Evolutionary conservation across 2,329 filamentous ascomycete genomes (phyloP).

Genomic region (Lachnellula hyalina): DNA sequence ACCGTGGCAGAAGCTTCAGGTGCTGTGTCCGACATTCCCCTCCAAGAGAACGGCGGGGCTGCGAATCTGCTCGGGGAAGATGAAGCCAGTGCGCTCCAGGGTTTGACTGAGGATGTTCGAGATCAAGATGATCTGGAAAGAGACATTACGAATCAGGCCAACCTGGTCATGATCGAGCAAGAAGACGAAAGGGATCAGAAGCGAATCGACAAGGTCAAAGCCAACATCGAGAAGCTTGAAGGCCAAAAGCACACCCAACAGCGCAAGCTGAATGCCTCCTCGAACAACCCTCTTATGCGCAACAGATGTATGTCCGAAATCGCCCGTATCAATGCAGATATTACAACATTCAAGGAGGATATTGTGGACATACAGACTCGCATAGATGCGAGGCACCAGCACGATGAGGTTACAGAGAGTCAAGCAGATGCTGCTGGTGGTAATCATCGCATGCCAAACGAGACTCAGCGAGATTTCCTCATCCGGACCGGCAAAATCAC

Average conservation of each 20-base stretch:
- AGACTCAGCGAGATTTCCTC: slow-evolving; percentile 81
- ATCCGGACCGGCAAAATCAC: slow-evolving; percentile 97
- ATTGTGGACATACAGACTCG: slow-evolving; percentile 74
- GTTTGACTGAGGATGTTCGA: slow-evolving; percentile 64
- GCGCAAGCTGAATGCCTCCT: slow-evolving; percentile 50
- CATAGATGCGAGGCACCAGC: slow-evolving; percentile 67
- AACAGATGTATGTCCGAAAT: slow-evolving; percentile 38
- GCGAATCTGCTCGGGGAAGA: slow-evolving; percentile 15
- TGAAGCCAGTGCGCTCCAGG: slow-evolving; percentile 41
- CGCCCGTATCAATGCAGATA: slow-evolving; percentile 22
- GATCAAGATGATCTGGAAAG: slow-evolving; percentile 88
- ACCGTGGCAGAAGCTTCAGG: slow-evolving; percentile 24
- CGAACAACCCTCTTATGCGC: slow-evolving; percentile 43
- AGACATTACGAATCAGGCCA: slow-evolving; percentile 67
- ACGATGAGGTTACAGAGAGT: slow-evolving; percentile 40
- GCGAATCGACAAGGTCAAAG: slow-evolving; percentile 54
- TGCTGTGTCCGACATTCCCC: slow-evolving; percentile 16
- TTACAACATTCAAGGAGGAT: slow-evolving; percentile 57
- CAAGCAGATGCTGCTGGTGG: slow-evolving; percentile 41
- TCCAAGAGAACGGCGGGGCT: slow-evolving; percentile 10
- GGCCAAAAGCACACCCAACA: slow-evolving; percentile 57
- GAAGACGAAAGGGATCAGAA: slow-evolving; percentile 60
- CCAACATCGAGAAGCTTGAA: slow-evolving; percentile 54
- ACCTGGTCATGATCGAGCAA: slow-evolving; percentile 52
- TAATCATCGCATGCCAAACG: slow-evolving; percentile 64